Base-by-base conservation (phyloP, 2,329 filamentous ascomycete genomes). In the Furcasterigmium furcatum region DNA sequence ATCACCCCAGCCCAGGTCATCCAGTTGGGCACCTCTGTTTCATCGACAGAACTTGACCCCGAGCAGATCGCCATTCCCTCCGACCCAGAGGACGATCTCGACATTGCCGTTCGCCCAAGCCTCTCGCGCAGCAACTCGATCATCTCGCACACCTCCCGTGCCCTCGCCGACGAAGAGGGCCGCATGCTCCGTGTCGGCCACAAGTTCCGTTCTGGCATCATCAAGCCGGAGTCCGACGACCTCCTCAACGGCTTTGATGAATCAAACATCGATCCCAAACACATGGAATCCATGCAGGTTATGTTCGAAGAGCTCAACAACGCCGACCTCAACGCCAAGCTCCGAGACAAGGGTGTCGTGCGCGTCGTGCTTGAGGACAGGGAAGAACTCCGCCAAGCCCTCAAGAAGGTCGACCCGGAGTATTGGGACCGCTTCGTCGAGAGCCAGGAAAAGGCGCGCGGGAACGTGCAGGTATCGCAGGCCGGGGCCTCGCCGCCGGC, bases 371-470 rank as follows among this genome's bases (percentile, higher is more conserved):
- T 79, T 55, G 78, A 84, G 57, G 64, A 83, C 51, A 71, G 67
- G 46, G 73, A 76, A 14, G 59, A 75, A 43, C 68, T 83, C 18
- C 60, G 76, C 34, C 65, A 68, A 48, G 57, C 63, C 41, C 58
- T 84, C 52, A 71, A 79, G 16, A 79, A 79, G 5, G 74, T 77
- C 22, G 87, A 90, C 52, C 81, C 83, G 0, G 79, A 82, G 50
- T 76, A 86, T 60, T 80, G 87, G 77, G 75, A 77, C 41, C 66
- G 67, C 8, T 80, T 91, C 57, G 73, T 77, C 20, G 80, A 85
- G 63, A 71, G 75, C 30, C 81, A 84, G 64, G 68, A 78, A 56
- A 81, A 81, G 63, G 76, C 79, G 6, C 67, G 72, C 46, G 76
- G 73, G 10, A 82, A 82, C 53, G 71, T 77, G 18, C 66, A 64